These are phyloP conservation scores for Solanum piurae DNA, from an alignment of 257 asterid species.

Conservation along the genomic window DNA sequence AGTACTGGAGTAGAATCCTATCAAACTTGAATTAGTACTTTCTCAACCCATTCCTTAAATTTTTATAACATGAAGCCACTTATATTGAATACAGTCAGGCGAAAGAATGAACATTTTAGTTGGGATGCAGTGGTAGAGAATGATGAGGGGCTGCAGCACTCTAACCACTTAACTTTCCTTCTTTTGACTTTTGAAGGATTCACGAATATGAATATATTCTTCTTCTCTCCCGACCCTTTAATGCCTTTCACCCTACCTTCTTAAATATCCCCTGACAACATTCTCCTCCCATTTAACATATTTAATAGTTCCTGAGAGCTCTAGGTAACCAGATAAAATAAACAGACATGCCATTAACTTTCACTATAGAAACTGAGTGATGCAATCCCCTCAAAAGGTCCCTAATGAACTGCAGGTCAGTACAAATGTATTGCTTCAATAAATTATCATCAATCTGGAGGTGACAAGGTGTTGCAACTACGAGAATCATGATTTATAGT, in stretches of 20 bases:
- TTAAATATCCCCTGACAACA: background rate
- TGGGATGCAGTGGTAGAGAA: background rate
- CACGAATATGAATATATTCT: background rate
- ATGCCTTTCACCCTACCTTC: background rate
- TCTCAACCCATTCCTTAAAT: background rate
- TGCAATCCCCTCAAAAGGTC: background rate
- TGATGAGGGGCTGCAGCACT: background rate
- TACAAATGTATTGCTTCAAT: background rate
- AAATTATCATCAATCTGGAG: background rate
- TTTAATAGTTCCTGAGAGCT: background rate
- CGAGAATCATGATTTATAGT: background rate
- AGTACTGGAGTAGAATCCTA: background rate
- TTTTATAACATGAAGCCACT: background rate
- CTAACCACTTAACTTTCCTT: background rate
- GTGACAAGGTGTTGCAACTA: background rate
- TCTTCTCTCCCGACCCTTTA: background rate
- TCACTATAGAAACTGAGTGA: background rate
- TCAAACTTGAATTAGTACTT: background rate
- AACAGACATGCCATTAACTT: background rate
- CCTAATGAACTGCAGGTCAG: background rate
- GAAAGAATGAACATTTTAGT: background rate
- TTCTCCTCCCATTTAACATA: background rate
- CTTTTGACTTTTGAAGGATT: background rate
- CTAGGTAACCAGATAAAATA: background rate
- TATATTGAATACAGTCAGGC: background rate